A percentile compares a stretch with the other conserved stretches of the same genome.
phyloP scores from a whole-genome alignment of 176 grass and related monocot species.

The Carex cristatella region DNA sequence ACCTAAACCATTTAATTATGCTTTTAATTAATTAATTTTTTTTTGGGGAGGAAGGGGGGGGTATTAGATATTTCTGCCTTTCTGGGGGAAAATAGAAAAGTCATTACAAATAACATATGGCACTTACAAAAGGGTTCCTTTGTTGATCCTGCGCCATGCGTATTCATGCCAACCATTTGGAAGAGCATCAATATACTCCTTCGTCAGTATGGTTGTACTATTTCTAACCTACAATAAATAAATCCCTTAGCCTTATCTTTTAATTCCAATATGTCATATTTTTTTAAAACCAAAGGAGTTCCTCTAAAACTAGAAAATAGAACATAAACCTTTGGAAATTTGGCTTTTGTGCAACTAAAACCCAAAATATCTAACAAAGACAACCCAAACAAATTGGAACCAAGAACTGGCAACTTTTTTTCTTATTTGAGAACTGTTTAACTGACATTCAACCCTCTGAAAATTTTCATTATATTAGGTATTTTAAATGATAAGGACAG shows the following conservation, averaged over 20 bases:
- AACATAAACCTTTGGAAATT: not conserved
- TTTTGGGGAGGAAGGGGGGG: not conserved
- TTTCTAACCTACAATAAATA: constrained; percentile 63
- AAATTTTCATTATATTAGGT: not conserved
- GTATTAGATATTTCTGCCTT: constrained; percentile 1
- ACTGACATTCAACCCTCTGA: not conserved
- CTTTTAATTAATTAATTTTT: not conserved
- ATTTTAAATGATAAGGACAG: constrained; percentile 13
- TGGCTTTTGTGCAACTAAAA: not conserved
- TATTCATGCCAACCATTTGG: constrained; percentile 96
- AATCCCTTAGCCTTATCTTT: not conserved
- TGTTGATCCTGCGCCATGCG: constrained; percentile 95
- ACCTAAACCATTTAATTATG: not conserved
- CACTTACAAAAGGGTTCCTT: constrained; percentile 87
- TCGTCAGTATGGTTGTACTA: constrained; percentile 90
- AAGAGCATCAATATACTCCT: constrained; percentile 89
- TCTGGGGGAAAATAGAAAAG: not conserved
- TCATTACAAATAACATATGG: not conserved
- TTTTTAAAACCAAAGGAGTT: not conserved
- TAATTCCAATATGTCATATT: not conserved
- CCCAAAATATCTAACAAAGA: not conserved
- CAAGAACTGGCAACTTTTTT: constrained; percentile 1
- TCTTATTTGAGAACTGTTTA: not conserved
- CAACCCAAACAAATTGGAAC: not conserved
- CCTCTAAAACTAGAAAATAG: not conserved